A percentile compares a stretch with the other conserved stretches of the same genome.
phyloP scores from a whole-genome alignment of 2,329 filamentous ascomycete species.

The Fusarium sp. region DNA sequence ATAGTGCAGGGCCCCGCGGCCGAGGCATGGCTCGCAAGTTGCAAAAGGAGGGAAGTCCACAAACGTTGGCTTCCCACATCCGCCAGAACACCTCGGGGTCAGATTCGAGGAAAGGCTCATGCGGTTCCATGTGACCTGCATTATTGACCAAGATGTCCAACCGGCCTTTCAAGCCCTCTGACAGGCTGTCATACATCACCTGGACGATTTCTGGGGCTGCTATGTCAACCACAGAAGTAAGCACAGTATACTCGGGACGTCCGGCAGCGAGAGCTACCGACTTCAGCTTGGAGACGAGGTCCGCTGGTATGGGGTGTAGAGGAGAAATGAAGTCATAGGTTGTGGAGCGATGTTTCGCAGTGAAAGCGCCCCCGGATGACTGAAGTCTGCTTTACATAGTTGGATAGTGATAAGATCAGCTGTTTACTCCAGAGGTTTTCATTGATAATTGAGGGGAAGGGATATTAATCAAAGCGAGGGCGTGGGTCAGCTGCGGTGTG shows the following conservation, averaged over 20 bases:
- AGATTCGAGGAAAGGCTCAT: neutral
- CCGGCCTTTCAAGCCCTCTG: neutral
- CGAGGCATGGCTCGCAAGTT: neutral
- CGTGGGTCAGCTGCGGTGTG: too few relatives aligned
- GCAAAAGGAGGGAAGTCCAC: neutral
- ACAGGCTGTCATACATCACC: neutral
- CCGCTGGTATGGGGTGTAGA: neutral
- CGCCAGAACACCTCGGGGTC: neutral
- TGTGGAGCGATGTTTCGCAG: neutral
- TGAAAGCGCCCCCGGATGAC: too few relatives aligned
- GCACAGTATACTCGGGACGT: neutral
- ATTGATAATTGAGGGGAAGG: too few relatives aligned
- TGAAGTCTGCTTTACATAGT: too few relatives aligned
- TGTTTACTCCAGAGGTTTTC: too few relatives aligned
- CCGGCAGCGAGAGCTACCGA: neutral
- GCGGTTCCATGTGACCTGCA: neutral
- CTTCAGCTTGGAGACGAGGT: neutral
- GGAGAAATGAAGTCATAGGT: neutral
- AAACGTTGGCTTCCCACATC: neutral
- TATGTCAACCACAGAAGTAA: neutral
- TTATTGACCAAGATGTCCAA: neutral
- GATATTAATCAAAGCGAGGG: too few relatives aligned
- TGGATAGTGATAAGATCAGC: too few relatives aligned
- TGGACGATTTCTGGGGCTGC: neutral
- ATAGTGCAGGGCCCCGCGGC: neutral